Percentiles rank a stretch among this genome's conserved stretches.
phyloP scores from a whole-genome alignment of 495 filamentous ascomycete species.

The Aspergillus heteromorphus region DNA sequence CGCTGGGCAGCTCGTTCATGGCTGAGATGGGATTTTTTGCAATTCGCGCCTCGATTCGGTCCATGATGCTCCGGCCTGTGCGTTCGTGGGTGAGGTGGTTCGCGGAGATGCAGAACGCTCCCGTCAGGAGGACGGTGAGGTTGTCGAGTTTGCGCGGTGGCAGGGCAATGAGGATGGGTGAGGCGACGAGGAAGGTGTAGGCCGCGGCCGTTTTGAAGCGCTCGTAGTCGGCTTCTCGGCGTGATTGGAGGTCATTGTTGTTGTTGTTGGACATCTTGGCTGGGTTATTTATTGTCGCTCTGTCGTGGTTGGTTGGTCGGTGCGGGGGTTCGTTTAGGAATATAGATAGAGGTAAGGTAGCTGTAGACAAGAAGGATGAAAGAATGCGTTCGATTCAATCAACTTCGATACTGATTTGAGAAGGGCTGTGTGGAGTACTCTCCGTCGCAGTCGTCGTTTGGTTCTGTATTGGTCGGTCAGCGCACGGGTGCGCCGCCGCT shows the following conservation, averaged over 20 bases:
- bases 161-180: conserved; percentile 64
- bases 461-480: too few species aligned
- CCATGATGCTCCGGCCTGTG: conserved; percentile 39
- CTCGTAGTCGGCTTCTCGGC: conserved; percentile 41
- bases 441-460: too few species aligned
- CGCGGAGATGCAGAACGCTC: conserved; percentile 55
- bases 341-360: too few species aligned
- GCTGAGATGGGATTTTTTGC: conserved; percentile 2
- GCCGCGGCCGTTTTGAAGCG: conserved; percentile 56
- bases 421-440: too few species aligned
- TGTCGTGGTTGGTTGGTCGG: neutral
- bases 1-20: conserved; percentile 40
- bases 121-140: conserved; percentile 53
- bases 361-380: too few species aligned
- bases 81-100: conserved; percentile 54
- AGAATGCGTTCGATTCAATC: too few species aligned
- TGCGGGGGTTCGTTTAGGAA: too few species aligned
- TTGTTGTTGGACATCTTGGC: neutral
- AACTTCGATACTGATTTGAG: too few species aligned
- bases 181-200: conserved; percentile 57
- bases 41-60: conserved; percentile 21
- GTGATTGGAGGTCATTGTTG: neutral
- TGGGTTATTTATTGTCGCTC: neutral
- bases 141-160: conserved; percentile 74
- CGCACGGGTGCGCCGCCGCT: too few species aligned